Percentiles rank a stretch among this genome's conserved stretches.
Evolutionary conservation across 140 eudicot genomes (phyloP).

Genomic region (Senecio squalidus): DNA sequence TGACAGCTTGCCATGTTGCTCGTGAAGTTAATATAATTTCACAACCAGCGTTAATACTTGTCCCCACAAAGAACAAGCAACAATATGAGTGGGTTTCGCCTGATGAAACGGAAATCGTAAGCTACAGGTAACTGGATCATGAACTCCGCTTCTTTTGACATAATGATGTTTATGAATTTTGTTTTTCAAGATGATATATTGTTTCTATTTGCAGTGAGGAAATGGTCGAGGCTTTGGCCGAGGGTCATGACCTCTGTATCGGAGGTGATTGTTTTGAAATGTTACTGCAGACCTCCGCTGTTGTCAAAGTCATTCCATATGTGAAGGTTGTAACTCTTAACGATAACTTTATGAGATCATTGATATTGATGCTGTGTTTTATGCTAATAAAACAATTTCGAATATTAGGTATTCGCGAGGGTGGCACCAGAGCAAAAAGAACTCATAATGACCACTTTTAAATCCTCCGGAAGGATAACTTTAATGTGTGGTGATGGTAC

Average conservation of each 20-base stretch:
- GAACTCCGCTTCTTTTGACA: neutral
- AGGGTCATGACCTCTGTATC: slow-evolving; percentile 71
- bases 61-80: slow-evolving; percentile 40
- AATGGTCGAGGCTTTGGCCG: slow-evolving; percentile 74
- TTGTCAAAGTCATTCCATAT: slow-evolving; percentile 72
- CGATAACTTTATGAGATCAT: neutral
- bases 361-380: neutral
- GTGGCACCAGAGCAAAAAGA: slow-evolving; percentile 99
- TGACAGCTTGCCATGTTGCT: slow-evolving; percentile 99
- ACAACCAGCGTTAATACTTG: slow-evolving; percentile 75
- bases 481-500: slow-evolving; percentile 99
- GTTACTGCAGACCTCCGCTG: slow-evolving; percentile 82
- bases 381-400: slow-evolving; percentile 3
- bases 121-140: slow-evolving; percentile 45
- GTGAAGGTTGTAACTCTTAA: slow-evolving; percentile 51
- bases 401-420: slow-evolving; percentile 81
- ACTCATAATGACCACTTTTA: slow-evolving; percentile 84
- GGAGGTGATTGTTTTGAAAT: slow-evolving; percentile 93
- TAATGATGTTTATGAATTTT: neutral
- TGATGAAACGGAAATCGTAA: slow-evolving; percentile 56
- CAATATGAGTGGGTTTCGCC: slow-evolving; percentile 90
- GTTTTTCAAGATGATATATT: neutral
- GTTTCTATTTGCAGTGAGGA: slow-evolving; percentile 40
- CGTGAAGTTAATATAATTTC: slow-evolving; percentile 79
- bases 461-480: slow-evolving; percentile 79